Evolutionary conservation across 805 yeast genomes (phyloP).

Genomic region (Cyberlindnera lachancei): DNA sequence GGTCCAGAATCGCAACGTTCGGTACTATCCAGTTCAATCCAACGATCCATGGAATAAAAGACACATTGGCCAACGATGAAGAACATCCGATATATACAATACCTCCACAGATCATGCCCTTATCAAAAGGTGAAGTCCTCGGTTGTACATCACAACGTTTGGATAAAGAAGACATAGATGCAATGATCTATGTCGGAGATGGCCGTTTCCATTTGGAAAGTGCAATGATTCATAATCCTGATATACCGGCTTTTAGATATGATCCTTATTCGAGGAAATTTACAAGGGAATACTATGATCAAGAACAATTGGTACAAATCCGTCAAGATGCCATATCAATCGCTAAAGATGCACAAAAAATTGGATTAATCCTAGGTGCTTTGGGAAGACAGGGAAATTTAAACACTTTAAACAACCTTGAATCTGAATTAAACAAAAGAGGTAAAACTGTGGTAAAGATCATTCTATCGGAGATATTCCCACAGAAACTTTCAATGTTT

Average conservation of each 20-base stretch:
- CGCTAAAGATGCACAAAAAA: conserved; percentile 52
- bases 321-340: conserved; percentile 65
- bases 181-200: conserved; percentile 90
- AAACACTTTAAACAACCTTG: conserved; percentile 62
- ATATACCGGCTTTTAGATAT: conserved; percentile 83
- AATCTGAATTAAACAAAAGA: conserved; percentile 38
- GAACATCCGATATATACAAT: conserved; percentile 47
- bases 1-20: conserved; percentile 70
- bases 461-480: conserved; percentile 87
- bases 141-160: conserved; percentile 93
- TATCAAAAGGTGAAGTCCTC: conserved; percentile 91
- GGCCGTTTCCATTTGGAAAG: conserved; percentile 94
- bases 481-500: conserved; percentile 84
- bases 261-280: conserved; percentile 93
- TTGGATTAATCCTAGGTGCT: conserved; percentile 88
- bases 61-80: conserved; percentile 44
- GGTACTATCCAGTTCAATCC: conserved; percentile 98
- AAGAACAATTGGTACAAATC: conserved; percentile 67
- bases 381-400: conserved; percentile 93
- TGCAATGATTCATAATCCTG: conserved; percentile 96
- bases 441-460: conserved; percentile 75
- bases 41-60: conserved; percentile 72
- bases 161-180: conserved; percentile 54
- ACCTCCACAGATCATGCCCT: conserved; percentile 88
- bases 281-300: conserved; percentile 84